These are phyloP conservation scores for Ophryocystis elektroscirrha DNA, from an alignment of 169 alveolate species.

Conservation along the genomic window DNA sequence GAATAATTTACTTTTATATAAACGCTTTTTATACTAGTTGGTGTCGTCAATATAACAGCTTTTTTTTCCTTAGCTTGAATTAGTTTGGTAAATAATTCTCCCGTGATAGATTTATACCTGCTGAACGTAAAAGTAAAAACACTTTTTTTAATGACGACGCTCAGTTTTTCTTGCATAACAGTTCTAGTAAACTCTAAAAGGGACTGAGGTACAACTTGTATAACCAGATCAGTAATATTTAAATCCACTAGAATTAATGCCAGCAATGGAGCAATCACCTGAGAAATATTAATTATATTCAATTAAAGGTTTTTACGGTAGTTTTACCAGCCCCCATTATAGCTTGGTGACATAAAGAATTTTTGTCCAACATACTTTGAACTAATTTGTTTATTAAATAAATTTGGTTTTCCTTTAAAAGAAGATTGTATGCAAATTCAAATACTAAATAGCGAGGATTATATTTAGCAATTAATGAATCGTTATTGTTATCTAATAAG, in stretches of 20 bases:
- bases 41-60: slow-evolving; percentile 55
- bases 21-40: slow-evolving; percentile 55
- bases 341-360: slow-evolving; percentile 64
- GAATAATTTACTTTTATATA: slow-evolving; percentile 53
- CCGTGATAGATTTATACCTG: slow-evolving; percentile 41
- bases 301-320: slow-evolving; percentile 35
- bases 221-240: slow-evolving; percentile 26
- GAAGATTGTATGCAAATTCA: slow-evolving; percentile 55
- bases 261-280: slow-evolving; percentile 35
- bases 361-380: slow-evolving; percentile 30
- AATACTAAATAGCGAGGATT: slow-evolving; percentile 63
- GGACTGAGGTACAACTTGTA: slow-evolving; percentile 37
- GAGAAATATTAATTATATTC: background rate
- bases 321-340: slow-evolving; percentile 81
- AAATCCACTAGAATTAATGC: slow-evolving; percentile 51
- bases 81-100: slow-evolving; percentile 40
- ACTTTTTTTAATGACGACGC: slow-evolving; percentile 41
- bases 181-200: slow-evolving; percentile 55
- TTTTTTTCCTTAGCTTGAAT: slow-evolving; percentile 52
- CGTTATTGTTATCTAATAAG: background rate
- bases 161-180: slow-evolving; percentile 48
- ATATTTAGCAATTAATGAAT: slow-evolving; percentile 4
- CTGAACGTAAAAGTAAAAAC: slow-evolving; percentile 45
- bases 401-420: slow-evolving; percentile 57
- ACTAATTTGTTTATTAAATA: slow-evolving; percentile 41